A percentile compares a stretch with the other conserved stretches of the same genome.
Conservation (phyloP, 768 basidiomycete genomes). For the Baorangia bicolor region DNA sequence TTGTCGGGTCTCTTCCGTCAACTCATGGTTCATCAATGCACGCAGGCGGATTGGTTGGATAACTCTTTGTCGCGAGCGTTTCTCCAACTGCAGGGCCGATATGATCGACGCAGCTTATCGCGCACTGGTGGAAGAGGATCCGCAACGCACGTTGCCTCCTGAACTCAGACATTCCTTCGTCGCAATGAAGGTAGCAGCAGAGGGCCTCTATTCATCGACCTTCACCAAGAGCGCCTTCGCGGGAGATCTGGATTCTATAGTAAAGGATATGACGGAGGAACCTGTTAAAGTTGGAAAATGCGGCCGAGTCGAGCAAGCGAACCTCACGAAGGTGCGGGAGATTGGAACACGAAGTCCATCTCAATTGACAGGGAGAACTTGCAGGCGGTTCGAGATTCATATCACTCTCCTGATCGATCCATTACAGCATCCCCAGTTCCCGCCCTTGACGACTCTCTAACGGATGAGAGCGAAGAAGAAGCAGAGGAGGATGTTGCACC, state of each 20-base stretch:
- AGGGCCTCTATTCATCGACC: slow-evolving; percentile 30
- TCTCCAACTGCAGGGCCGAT: slow-evolving; percentile 27
- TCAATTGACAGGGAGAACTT: background rate
- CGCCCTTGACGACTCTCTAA: slow-evolving; percentile 1
- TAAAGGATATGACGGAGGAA: slow-evolving; percentile 29
- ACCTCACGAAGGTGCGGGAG: background rate
- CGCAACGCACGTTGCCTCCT: slow-evolving; percentile 4
- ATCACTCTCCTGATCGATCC: slow-evolving; percentile 20
- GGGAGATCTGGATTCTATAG: slow-evolving; percentile 26
- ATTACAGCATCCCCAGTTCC: slow-evolving; percentile 7
- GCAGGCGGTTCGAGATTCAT: slow-evolving; percentile 1
- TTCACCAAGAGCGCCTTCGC: slow-evolving; percentile 30
- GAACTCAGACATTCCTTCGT: slow-evolving; percentile 27
- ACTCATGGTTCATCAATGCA: slow-evolving; percentile 47
- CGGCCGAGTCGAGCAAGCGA: background rate
- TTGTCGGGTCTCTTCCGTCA: slow-evolving; percentile 32
- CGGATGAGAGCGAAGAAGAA: slow-evolving; percentile 17
- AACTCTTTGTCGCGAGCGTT: slow-evolving; percentile 30
- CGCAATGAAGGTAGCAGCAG: slow-evolving; percentile 31
- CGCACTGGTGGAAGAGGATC: slow-evolving; percentile 27
- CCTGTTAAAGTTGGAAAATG: background rate
- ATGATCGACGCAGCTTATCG: slow-evolving; percentile 30
- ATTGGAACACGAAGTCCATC: background rate
- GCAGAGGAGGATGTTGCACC: slow-evolving; percentile 14
- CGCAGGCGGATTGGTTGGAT: slow-evolving; percentile 58